Base-by-base conservation (phyloP, 495 filamentous ascomycete genomes). In the Penicillium taxi region DNA sequence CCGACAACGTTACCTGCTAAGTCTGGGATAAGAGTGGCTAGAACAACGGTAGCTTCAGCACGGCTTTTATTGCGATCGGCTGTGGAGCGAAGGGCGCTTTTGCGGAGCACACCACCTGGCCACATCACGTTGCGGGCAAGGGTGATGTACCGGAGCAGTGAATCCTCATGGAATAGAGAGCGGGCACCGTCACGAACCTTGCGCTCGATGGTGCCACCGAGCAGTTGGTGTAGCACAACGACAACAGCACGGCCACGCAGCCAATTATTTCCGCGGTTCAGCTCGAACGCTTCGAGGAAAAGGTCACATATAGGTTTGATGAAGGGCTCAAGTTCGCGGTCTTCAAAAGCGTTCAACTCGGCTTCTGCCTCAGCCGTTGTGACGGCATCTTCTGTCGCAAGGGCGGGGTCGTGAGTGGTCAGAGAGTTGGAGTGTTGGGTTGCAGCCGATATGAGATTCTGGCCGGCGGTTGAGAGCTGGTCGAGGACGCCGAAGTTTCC, bases 291-390 rank as follows among this genome's bases (percentile, higher is more conserved):
- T 64, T 96, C 93, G 25, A 96, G 78, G 58, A 99, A 99, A 35
- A 96, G 75, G 58, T 99, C 91, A 59, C 88, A 96, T 44, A 99
- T 94, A 6, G 93, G 93, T 52, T 94, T 96, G 45, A 99, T 88
- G 58, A 99, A 96, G 5, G 93, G 93, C 52, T 94, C 86, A 0
- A 86, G 67, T 47, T 94, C 86, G 39, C 81, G 78, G 44, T 86
- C 78, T 51, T 96, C 91, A 46, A 94, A 96, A 4, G 93, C 93
- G 29, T 83, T 84, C 15, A 99, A 69, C 58, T 99, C 93, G 0
- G 88, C 88, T 57, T 96, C 88, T 2, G 90, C 90, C 64, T 99
- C 93, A 2, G 84, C 86, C 1, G 80, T 76, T 9, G 80, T 80
- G 34, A 81, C 66, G 6, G 75, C 75, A 38, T 82, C 72, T 50